These are phyloP conservation scores for Stenogyne calaminthoides DNA, from an alignment of 305 asterid genomes.

Conservation along the genomic window DNA sequence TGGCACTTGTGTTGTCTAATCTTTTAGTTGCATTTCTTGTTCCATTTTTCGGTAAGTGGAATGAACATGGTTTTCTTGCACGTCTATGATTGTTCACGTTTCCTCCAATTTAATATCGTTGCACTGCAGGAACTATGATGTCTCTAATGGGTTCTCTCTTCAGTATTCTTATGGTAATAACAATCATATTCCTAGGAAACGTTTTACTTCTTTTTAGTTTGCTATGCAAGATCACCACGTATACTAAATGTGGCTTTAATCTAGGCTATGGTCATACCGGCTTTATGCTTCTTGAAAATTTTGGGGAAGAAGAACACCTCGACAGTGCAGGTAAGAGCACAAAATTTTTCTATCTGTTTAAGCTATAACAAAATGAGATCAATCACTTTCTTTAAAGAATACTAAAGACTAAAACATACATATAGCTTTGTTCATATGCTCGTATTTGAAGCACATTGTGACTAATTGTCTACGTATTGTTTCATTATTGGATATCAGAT, in stretches of 20 bases:
- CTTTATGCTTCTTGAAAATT: slow-evolving; percentile 73
- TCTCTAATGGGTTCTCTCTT: slow-evolving; percentile 74
- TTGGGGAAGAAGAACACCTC: slow-evolving; percentile 60
- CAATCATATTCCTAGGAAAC: not conserved
- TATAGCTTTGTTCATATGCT: no score
- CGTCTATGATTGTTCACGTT: not conserved
- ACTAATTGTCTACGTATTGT: not conserved
- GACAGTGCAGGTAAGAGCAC: slow-evolving; percentile 50
- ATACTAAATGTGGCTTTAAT: slow-evolving; percentile 22
- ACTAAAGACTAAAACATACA: not conserved
- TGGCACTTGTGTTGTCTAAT: slow-evolving; percentile 54
- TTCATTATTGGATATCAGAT: slow-evolving; percentile 33
- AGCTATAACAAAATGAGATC: not conserved
- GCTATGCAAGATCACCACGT: not conserved
- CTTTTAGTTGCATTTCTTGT: slow-evolving; percentile 64
- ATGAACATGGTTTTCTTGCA: not conserved
- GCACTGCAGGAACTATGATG: slow-evolving; percentile 66
- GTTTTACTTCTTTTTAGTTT: slow-evolving; percentile 3
- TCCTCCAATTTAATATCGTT: not conserved
- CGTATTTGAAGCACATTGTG: not conserved
- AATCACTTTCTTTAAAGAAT: not conserved
- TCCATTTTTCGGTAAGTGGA: slow-evolving; percentile 72
- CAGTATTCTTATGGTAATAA: slow-evolving; percentile 68
- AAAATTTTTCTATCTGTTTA: not conserved
- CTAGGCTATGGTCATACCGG: slow-evolving; percentile 79